Conservation (phyloP, 495 filamentous ascomycete genomes). For the Trypethelium eluteriae region DNA sequence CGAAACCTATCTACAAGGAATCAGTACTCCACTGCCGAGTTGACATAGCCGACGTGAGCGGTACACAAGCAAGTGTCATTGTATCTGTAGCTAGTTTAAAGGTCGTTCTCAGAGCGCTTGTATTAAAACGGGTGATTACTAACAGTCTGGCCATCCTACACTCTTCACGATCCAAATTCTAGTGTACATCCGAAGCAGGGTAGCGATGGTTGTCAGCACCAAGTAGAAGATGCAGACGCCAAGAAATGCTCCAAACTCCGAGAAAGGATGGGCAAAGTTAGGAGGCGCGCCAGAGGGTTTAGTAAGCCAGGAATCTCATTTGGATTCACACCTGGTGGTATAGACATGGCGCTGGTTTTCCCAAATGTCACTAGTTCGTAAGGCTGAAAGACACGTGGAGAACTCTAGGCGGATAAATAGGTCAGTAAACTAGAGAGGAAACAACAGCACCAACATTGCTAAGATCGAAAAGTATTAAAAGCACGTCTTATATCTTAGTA, state of each 20-base stretch:
- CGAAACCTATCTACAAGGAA: conserved; percentile 3
- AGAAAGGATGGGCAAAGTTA: conserved; percentile 6
- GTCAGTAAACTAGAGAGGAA: neutral
- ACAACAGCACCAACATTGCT: neutral
- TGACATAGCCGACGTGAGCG: neutral
- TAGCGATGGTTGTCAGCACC: conserved; percentile 9
- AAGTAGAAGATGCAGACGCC: conserved; percentile 9
- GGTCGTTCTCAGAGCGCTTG: neutral
- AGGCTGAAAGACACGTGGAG: neutral
- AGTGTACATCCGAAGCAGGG: conserved; percentile 6
- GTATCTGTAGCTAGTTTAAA: conserved; percentile 1
- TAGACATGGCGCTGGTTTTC: neutral
- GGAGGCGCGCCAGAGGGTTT: conserved; percentile 4
- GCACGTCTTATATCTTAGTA: neutral
- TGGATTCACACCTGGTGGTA: conserved; percentile 1
- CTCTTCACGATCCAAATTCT: conserved; percentile 3
- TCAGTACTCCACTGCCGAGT: conserved; percentile 4
- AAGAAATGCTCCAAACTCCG: neutral
- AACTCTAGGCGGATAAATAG: neutral
- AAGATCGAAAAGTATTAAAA: neutral
- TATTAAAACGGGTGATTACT: conserved; percentile 2
- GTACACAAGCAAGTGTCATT: conserved; percentile 8
- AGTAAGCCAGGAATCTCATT: conserved; percentile 6
- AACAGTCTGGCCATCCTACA: conserved; percentile 9
- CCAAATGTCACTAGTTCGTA: neutral